Conservation (phyloP, 805 yeast genomes). For the Brettanomyces sp. region DNA sequence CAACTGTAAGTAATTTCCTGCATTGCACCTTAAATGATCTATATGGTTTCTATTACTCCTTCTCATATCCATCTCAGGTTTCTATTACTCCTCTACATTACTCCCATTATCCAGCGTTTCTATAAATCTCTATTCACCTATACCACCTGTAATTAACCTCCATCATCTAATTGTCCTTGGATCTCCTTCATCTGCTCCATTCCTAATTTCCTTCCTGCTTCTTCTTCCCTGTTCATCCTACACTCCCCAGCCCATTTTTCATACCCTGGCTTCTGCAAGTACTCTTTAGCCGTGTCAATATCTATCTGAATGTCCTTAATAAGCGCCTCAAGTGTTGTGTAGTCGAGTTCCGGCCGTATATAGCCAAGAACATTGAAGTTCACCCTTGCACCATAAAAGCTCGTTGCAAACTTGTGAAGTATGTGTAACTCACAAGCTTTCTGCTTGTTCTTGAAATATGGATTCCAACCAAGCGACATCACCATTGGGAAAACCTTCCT, state of each 20-base stretch:
- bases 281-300: conserved; percentile 53
- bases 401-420: conserved; percentile 54
- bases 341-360: conserved; percentile 83
- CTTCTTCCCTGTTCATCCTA: background rate
- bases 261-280: conserved; percentile 37
- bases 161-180: too few species aligned
- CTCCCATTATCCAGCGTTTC: too few species aligned
- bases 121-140: too few species aligned
- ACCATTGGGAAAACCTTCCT: conserved; percentile 70
- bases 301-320: conserved; percentile 78
- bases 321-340: conserved; percentile 72
- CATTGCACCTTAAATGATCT: too few species aligned
- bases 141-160: too few species aligned
- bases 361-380: conserved; percentile 73
- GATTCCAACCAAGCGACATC: conserved; percentile 94
- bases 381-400: conserved; percentile 78
- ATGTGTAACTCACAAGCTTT: conserved; percentile 86
- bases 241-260: conserved; percentile 17
- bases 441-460: conserved; percentile 70
- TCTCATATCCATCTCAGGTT: too few species aligned
- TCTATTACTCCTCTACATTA: too few species aligned
- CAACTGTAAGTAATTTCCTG: too few species aligned
- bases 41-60: too few species aligned
- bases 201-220: too few species aligned
- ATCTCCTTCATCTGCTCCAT: too few species aligned